Evolutionary conservation across 1,139 yeast species (phyloP), one percentile per base, ranked within the genome.

Genomic region (Kodamaea sp.): DNA sequence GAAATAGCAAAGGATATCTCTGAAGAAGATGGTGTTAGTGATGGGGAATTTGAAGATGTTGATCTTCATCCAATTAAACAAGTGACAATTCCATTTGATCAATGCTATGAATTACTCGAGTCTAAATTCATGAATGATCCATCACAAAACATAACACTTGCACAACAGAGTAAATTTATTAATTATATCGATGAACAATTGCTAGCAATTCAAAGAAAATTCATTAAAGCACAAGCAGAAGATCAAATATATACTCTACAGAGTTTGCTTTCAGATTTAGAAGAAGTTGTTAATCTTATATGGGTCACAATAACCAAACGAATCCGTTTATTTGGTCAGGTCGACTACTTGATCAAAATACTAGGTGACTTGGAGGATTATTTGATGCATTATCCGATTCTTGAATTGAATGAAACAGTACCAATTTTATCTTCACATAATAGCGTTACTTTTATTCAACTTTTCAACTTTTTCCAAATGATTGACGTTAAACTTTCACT

Each of bases 351-450:
- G 22, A 65, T 84, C 27, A 73, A 73, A 42, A 70, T 84, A 4
- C 67, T 84, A 42, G 86, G 84, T 33, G 90, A 83, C 47, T 56
- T 83, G 37, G 78, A 81, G 36, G 92, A 84, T 47, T 84, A 75
- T 49, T 42, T 78, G 23, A 66, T 60, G 24, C 77, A 74, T 52
- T 79, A 75, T 44, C 38, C 42, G 22, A 38, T 41, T 6, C 46
- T 48, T 25, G 36, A 35, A 12, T 31, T 50, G n/a, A 30, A 37
- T 9, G 32, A 34, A 3, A 27, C 9, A 6, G 22, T 37, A 2
- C 50, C 49, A 1, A 28, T 48, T 2, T 10, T 49, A 8, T 33
- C 46, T 2, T 22, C 38, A 2, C 25, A 22, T 3, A 53, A 54
- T 32, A 42, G 45, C 24, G 46, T 48, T 22, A 48, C 52, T 12